Conservation (phyloP, 495 filamentous ascomycete species). For the Bacidia gigantensis region DNA sequence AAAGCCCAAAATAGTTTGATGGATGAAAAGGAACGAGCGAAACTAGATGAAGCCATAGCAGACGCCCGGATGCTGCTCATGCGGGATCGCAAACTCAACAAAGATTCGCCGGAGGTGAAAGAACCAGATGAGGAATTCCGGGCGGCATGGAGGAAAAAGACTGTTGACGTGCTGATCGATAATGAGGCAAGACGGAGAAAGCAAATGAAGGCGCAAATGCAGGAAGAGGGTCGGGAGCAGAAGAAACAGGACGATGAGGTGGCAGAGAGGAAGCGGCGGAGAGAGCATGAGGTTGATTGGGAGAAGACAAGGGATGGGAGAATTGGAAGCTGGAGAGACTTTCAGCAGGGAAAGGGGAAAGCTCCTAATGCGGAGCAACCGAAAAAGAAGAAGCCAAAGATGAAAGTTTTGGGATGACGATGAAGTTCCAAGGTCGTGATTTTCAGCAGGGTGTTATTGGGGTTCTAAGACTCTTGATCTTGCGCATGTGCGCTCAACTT, state of each 20-base stretch:
- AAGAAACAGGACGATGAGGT: constrained; percentile 76
- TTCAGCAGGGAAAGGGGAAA: constrained; percentile 51
- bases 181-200: constrained; percentile 73
- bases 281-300: constrained; percentile 87
- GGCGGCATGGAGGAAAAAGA: constrained; percentile 78
- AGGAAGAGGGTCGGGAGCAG: constrained; percentile 90
- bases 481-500: no score
- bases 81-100: constrained; percentile 80
- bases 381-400: constrained; percentile 85
- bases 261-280: constrained; percentile 76
- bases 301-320: constrained; percentile 81
- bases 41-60: constrained; percentile 86
- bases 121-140: constrained; percentile 56
- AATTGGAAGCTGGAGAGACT: constrained; percentile 90
- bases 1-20: constrained; percentile 83
- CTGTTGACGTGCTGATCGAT: constrained; percentile 81
- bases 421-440: not conserved
- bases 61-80: constrained; percentile 91
- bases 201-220: constrained; percentile 86
- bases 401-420: constrained; percentile 54
- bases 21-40: constrained; percentile 80
- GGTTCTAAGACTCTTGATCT: not conserved
- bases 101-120: constrained; percentile 76
- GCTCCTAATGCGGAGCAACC: constrained; percentile 29
- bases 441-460: not conserved